These are phyloP conservation scores for Paramyrothecium sp. DNA, from an alignment of 2,329 filamentous ascomycete species.

Conservation along the genomic window DNA sequence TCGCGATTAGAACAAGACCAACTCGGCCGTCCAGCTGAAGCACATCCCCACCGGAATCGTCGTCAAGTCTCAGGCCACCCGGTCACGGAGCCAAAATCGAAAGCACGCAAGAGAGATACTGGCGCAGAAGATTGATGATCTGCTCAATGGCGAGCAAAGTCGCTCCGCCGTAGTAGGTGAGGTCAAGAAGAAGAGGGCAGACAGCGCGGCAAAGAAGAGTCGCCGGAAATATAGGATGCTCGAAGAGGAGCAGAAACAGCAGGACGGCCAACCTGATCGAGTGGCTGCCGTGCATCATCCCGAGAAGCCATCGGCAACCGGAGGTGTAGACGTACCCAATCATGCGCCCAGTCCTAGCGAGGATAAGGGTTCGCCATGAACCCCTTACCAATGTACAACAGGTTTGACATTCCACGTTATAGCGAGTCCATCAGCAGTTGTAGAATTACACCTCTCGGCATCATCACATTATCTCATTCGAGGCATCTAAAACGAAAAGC, in stretches of 20 bases:
- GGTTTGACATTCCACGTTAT: no score
- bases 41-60: conserved; percentile 90
- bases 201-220: conserved; percentile 78
- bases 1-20: conserved; percentile 81
- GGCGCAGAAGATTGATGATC: conserved; percentile 70
- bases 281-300: no score
- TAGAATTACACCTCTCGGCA: background rate
- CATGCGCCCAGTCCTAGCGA: no score
- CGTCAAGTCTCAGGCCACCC: conserved; percentile 89
- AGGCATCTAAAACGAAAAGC: conserved; percentile 34
- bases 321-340: no score
- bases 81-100: conserved; percentile 82
- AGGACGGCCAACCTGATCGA: background rate
- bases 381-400: no score
- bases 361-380: no score
- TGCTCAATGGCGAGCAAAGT: conserved; percentile 69
- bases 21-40: conserved; percentile 87
- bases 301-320: no score
- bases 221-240: conserved; percentile 73
- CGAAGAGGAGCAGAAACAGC: conserved; percentile 44
- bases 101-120: conserved; percentile 79
- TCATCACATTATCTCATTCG: conserved; percentile 9
- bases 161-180: conserved; percentile 63
- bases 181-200: conserved; percentile 65
- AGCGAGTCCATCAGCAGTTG: no score